These are phyloP conservation scores for Isatis tinctoria DNA, from an alignment of 345 rosid genomes.

Conservation along the genomic window DNA sequence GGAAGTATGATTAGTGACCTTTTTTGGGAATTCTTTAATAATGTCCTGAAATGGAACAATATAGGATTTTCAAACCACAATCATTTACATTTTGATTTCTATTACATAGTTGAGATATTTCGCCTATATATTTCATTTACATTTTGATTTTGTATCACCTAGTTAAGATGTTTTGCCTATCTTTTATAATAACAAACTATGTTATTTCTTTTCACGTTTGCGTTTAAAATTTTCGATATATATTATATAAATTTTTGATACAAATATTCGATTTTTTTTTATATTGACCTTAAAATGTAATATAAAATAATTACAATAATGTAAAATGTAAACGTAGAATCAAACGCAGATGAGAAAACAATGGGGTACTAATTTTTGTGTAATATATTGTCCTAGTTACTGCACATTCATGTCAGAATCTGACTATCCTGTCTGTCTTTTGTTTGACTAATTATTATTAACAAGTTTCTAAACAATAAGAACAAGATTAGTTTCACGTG, in stretches of 20 bases:
- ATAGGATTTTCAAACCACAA: slow-evolving; percentile 1
- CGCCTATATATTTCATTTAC: background rate
- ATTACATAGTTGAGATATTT: background rate
- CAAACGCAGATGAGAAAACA: background rate
- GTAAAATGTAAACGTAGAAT: background rate
- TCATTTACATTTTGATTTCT: slow-evolving; percentile 14
- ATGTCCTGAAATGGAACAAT: background rate
- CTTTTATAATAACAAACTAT: background rate
- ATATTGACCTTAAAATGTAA: background rate
- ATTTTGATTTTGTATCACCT: background rate
- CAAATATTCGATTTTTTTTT: no score
- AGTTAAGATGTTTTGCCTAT: background rate
- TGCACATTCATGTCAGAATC: slow-evolving; percentile 17
- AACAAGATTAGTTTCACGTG: slow-evolving; percentile 22
- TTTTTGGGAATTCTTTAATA: background rate
- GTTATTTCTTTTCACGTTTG: background rate
- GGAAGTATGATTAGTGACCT: background rate
- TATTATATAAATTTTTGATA: background rate
- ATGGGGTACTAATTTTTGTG: background rate
- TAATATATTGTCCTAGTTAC: background rate
- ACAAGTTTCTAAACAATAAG: background rate
- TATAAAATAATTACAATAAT: background rate
- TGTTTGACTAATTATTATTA: background rate
- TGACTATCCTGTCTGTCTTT: slow-evolving; percentile 10
- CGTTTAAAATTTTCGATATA: background rate